Base-by-base conservation (phyloP, 306 rosid genomes). In the Rosa rugosa region DNA sequence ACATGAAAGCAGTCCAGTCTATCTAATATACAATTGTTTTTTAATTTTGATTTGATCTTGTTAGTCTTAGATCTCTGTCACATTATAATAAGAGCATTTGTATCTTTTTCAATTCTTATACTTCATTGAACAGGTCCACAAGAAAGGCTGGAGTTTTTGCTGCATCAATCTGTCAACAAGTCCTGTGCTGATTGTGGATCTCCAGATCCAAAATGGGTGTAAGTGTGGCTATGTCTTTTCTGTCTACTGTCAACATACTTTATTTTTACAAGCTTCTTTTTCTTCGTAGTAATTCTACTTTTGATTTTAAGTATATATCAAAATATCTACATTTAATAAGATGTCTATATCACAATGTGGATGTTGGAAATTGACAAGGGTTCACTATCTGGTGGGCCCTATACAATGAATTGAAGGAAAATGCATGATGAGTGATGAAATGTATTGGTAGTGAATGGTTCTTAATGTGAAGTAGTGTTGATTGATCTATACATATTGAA, bases 151-250 rank as follows among this genome's bases (percentile, higher is more conserved):
- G 81, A 86, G 42, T 79, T 73, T 84, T 80, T 95, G 66, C 72
- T 84, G 89, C 75, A 70, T 53, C 89, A 89, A 78, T 69, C 84
- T 17, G 88, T 89, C 40, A 95, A 95, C 81, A 83, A 53, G 75
- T 69, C 42, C 54, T 95, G 99, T 25, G 98, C 99, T 70, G 99
- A 95, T 80, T 95, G 99, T 78, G 98, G 94, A 72, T 80, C 98
- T 77, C 91, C 92, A 27, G 97, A 91, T 60, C 99, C 99, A 53
- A 92, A 90, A 92, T 95, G 99, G 99, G 96, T 90, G 99, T 92
- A 91, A 88, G 97, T 84, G 34, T 83, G 31, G 63, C 40, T 0
- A 0, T 57, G 23, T 18, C 63, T 75, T 57, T 57, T 47, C 78
- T 16, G 17, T 59, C 5, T 65, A 25, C 42, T 6, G 5, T 59